These are phyloP conservation scores for Daldinia concentrica DNA, from an alignment of 495 filamentous ascomycete genomes.

Conservation along the genomic window DNA sequence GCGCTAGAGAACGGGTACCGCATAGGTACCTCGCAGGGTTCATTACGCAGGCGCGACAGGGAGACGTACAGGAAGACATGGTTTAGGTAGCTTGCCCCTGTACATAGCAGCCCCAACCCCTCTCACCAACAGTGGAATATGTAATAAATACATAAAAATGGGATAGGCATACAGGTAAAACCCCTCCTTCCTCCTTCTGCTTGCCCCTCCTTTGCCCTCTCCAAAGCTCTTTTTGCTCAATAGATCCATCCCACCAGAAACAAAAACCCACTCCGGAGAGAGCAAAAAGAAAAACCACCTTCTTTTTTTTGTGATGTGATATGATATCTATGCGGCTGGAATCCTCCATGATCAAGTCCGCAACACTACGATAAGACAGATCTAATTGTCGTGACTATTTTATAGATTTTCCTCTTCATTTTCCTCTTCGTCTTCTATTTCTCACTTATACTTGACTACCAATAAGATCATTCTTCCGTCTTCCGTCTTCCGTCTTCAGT, in stretches of 20 bases:
- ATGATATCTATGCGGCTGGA: constrained; percentile 25
- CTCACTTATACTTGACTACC: not conserved
- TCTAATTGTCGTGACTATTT: not conserved
- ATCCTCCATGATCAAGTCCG: constrained; percentile 22
- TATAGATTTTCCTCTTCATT: not conserved
- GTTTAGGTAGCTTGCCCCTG: constrained; percentile 6
- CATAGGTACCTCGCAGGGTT: constrained; percentile 24
- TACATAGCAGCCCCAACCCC: constrained; percentile 15
- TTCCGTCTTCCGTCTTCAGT: not conserved
- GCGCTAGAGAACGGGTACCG: constrained; percentile 17
- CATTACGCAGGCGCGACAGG: constrained; percentile 6
- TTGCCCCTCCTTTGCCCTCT: constrained; percentile 23
- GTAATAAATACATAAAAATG: constrained; percentile 4
- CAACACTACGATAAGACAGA: not conserved
- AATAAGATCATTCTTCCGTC: not conserved
- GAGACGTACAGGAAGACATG: not conserved
- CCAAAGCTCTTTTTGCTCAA: not conserved
- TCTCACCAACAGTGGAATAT: constrained; percentile 21
- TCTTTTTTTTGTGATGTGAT: constrained; percentile 11
- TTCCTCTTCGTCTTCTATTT: not conserved
- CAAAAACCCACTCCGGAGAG: not conserved
- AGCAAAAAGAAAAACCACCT: not conserved
- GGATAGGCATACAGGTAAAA: constrained; percentile 15
- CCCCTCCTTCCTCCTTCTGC: not conserved
- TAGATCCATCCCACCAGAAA: constrained; percentile 26